Conservation (phyloP, 169 alveolate genomes). For the Perkinsus olseni region DNA sequence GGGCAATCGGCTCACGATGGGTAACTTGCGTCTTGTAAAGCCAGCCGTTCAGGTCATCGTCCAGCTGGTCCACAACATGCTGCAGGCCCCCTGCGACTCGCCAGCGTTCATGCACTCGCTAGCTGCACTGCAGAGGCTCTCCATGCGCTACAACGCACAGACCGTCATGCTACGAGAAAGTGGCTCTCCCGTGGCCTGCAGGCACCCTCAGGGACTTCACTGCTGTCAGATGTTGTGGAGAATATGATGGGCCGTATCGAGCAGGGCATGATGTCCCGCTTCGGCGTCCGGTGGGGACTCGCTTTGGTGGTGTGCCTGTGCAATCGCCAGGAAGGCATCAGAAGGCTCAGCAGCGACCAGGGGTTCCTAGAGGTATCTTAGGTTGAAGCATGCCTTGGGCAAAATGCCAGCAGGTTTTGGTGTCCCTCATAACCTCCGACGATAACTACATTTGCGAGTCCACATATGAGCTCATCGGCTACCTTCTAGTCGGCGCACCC, state of each 20-base stretch:
- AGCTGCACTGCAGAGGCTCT: not conserved
- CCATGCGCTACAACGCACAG: not conserved
- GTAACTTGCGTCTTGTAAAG: too few species aligned
- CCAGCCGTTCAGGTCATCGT: not conserved
- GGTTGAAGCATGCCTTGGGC: not conserved
- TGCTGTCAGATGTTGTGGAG: not conserved
- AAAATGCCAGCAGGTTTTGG: not conserved
- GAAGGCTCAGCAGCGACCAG: not conserved
- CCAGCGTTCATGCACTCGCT: not conserved
- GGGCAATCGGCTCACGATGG: too few species aligned
- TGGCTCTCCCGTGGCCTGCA: not conserved
- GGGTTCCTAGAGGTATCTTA: not conserved
- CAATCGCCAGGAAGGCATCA: not conserved
- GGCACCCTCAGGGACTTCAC: not conserved
- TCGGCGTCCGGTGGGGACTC: not conserved
- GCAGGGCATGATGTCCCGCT: not conserved
- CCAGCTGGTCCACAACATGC: not conserved
- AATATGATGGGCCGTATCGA: not conserved
- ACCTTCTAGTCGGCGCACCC: not conserved
- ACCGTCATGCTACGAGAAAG: not conserved
- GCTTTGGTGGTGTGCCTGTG: not conserved
- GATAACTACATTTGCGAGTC: not conserved
- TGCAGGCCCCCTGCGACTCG: not conserved
- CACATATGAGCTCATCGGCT: not conserved
- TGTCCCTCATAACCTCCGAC: not conserved